Percentiles rank a stretch among this genome's conserved stretches.
These are phyloP conservation scores for Carpinus viminea DNA, from an alignment of 306 rosid species.

Conservation along the genomic window DNA sequence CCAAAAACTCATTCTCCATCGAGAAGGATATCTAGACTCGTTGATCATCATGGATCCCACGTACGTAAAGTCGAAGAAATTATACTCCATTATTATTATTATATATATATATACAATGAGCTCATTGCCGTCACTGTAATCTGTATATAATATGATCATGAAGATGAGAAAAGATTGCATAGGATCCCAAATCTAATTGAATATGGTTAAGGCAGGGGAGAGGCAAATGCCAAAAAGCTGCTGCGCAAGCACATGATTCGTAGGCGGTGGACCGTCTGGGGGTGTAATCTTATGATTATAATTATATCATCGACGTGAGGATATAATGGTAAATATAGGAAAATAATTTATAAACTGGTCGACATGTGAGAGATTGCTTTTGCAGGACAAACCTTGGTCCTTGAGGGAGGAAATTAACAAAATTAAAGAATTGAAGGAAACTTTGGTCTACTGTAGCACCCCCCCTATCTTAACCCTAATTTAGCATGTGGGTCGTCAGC, in stretches of 20 bases:
- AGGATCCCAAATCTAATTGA: conserved; percentile 19
- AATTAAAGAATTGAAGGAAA: not conserved
- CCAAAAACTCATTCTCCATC: not conserved
- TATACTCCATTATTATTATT: not conserved
- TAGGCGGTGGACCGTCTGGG: not conserved
- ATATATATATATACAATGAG: not conserved
- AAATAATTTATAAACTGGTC: not conserved
- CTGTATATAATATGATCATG: not conserved
- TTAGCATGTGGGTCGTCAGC: no score
- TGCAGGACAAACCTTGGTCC: not conserved
- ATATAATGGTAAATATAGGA: not conserved
- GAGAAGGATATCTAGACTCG: not conserved
- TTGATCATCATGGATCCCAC: not conserved
- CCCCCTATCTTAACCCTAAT: no score
- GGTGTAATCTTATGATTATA: conserved; percentile 21
- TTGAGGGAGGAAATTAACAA: not conserved
- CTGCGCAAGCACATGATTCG: conserved; percentile 15
- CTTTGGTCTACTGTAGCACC: not conserved
- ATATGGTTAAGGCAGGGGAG: not conserved
- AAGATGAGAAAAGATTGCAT: conserved; percentile 4
- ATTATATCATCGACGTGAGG: not conserved
- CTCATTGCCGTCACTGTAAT: not conserved
- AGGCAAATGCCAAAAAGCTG: conserved; percentile 23
- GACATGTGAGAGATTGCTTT: not conserved
- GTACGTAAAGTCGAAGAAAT: not conserved